Conservation (phyloP, 345 rosid genomes). For the Cardamine occulta region DNA sequence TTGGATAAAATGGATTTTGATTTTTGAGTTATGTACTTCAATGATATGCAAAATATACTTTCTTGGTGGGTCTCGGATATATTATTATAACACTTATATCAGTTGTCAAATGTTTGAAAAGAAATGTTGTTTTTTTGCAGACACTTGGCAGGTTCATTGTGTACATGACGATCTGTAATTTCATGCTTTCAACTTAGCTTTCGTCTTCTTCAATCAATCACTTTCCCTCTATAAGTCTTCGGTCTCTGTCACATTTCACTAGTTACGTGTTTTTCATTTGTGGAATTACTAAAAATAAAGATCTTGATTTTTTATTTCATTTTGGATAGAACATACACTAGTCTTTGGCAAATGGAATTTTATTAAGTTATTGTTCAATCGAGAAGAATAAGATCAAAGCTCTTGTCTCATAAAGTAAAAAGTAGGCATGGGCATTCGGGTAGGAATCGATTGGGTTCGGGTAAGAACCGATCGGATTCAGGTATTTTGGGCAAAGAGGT, state of each 20-base stretch:
- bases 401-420: neutral
- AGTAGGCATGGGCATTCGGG: no score
- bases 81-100: neutral
- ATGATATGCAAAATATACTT: conserved; percentile 1
- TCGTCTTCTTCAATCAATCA: conserved; percentile 25
- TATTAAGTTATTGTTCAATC: neutral
- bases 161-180: neutral
- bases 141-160: conserved; percentile 10
- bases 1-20: neutral
- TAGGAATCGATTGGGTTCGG: no score
- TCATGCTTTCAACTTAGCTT: neutral
- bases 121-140: neutral
- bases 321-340: neutral
- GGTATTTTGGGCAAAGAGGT: no score
- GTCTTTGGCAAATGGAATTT: conserved; percentile 6
- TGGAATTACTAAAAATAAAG: neutral
- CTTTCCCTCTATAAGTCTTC: neutral
- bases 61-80: neutral
- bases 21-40: conserved; percentile 9
- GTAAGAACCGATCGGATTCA: no score
- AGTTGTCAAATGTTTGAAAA: neutral
- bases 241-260: neutral
- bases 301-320: neutral
- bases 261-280: conserved; percentile 4
- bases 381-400: neutral